These are phyloP conservation scores for Salix caprea DNA, from an alignment of 345 rosid genomes.

Conservation along the genomic window DNA sequence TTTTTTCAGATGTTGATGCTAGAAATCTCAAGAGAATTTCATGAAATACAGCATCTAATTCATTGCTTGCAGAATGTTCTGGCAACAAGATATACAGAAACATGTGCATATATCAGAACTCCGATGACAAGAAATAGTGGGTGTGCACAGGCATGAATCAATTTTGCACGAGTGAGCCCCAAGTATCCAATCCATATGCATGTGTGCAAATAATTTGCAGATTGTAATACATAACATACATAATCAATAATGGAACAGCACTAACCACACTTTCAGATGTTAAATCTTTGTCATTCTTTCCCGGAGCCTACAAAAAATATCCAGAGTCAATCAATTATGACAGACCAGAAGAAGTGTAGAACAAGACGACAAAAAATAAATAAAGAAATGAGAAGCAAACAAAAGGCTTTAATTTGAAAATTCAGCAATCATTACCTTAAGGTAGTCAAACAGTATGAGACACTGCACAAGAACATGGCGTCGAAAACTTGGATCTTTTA, in stretches of 20 bases:
- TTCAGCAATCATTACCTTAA: slow-evolving; percentile 54
- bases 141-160: background rate
- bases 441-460: slow-evolving; percentile 86
- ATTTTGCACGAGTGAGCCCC: background rate
- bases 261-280: slow-evolving; percentile 94
- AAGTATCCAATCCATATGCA: background rate
- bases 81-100: background rate
- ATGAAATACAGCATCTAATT: background rate
- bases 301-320: slow-evolving; percentile 62
- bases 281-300: slow-evolving; percentile 90
- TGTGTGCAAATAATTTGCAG: background rate
- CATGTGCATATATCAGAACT: background rate
- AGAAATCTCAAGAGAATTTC: background rate
- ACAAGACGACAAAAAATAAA: background rate
- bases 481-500: slow-evolving; percentile 95
- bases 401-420: background rate
- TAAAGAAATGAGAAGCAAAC: slow-evolving; percentile 3
- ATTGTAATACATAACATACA: background rate
- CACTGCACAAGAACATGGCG: slow-evolving; percentile 97
- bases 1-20: background rate
- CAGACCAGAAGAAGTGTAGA: background rate
- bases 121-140: background rate
- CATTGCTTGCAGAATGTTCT: background rate
- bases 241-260: slow-evolving; percentile 19
- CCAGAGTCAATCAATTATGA: slow-evolving; percentile 9